phyloP scores from a whole-genome alignment of 352 stramenopile genomes.

The Peronosclerospora sorghi region DNA sequence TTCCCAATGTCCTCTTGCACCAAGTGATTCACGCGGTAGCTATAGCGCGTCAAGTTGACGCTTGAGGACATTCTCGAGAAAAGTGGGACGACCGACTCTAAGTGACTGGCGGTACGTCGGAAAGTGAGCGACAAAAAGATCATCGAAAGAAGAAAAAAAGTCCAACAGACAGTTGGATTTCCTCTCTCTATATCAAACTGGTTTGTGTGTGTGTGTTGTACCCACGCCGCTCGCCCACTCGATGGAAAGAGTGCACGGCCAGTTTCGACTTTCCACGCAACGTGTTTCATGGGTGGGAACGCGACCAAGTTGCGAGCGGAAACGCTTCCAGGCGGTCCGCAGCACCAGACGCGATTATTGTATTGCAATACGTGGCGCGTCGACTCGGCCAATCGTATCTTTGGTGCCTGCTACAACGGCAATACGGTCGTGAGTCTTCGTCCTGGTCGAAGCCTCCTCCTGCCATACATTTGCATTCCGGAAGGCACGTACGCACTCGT shows the following conservation, averaged over 20 bases:
- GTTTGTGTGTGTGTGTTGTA: too few species aligned
- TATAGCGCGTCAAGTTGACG: conserved; percentile 9
- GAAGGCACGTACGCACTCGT: conserved; percentile 85
- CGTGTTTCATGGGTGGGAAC: conserved; percentile 6
- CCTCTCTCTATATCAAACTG: too few species aligned
- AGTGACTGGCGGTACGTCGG: not conserved
- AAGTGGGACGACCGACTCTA: not conserved
- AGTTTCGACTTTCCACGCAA: conserved; percentile 11
- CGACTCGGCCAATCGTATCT: conserved; percentile 59
- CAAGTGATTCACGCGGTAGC: conserved; percentile 25
- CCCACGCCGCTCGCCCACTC: too few species aligned
- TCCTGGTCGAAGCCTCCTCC: conserved; percentile 39
- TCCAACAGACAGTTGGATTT: too few species aligned
- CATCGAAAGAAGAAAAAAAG: too few species aligned
- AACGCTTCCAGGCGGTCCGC: conserved; percentile 12
- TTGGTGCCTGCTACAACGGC: conserved; percentile 68
- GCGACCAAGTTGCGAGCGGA: conserved; percentile 10
- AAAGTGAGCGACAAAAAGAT: too few species aligned
- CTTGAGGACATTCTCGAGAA: conserved; percentile 6
- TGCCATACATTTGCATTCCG: conserved; percentile 78
- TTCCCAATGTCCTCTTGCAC: conserved; percentile 47
- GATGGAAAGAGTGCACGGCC: not conserved
- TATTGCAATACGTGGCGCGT: conserved; percentile 53
- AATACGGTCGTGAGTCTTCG: conserved; percentile 79
- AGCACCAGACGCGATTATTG: conserved; percentile 47